These are phyloP conservation scores for Penicillium canariense DNA, from an alignment of 495 filamentous ascomycete genomes.

Conservation along the genomic window DNA sequence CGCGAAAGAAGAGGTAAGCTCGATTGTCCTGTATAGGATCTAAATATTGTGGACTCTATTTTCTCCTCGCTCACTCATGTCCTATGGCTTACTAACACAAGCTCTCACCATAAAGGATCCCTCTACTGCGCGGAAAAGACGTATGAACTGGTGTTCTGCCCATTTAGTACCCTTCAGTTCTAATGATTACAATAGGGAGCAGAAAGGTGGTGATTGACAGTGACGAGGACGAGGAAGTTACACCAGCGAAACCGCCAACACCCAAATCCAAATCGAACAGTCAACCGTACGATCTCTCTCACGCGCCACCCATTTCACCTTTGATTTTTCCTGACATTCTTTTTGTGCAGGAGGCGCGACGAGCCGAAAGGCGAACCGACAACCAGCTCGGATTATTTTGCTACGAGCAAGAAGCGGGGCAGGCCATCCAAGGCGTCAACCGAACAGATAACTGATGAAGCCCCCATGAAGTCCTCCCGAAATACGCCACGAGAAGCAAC, in stretches of 20 bases:
- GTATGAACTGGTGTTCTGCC: slow-evolving; percentile 24
- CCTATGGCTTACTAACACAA: slow-evolving; percentile 3
- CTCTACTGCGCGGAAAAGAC: slow-evolving; percentile 35
- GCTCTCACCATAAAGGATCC: slow-evolving; percentile 27
- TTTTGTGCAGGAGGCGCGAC: slow-evolving; percentile 39
- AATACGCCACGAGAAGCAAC: slow-evolving; percentile 27
- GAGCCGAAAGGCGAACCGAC: slow-evolving; percentile 51
- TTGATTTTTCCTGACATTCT: slow-evolving; percentile 2
- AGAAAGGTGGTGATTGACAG: slow-evolving; percentile 76
- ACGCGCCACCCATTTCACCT: neutral
- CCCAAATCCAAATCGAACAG: slow-evolving; percentile 45
- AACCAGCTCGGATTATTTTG: slow-evolving; percentile 60
- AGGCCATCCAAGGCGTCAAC: slow-evolving; percentile 32
- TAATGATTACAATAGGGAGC: slow-evolving; percentile 44
- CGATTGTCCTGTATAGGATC: neutral
- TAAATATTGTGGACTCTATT: neutral
- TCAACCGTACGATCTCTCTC: slow-evolving; percentile 33
- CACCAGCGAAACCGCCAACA: slow-evolving; percentile 33
- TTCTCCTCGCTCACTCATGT: neutral
- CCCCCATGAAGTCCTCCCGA: slow-evolving; percentile 27
- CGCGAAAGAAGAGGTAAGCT: slow-evolving; percentile 43
- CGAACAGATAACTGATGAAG: slow-evolving; percentile 9
- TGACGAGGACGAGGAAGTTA: slow-evolving; percentile 61
- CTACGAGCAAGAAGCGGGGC: slow-evolving; percentile 53
- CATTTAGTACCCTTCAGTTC: neutral